Evolutionary conservation across 1,284 basidiomycete genomes (phyloP), one percentile per base, ranked within the genome.

Genomic region (Schizophyllum amplum): DNA sequence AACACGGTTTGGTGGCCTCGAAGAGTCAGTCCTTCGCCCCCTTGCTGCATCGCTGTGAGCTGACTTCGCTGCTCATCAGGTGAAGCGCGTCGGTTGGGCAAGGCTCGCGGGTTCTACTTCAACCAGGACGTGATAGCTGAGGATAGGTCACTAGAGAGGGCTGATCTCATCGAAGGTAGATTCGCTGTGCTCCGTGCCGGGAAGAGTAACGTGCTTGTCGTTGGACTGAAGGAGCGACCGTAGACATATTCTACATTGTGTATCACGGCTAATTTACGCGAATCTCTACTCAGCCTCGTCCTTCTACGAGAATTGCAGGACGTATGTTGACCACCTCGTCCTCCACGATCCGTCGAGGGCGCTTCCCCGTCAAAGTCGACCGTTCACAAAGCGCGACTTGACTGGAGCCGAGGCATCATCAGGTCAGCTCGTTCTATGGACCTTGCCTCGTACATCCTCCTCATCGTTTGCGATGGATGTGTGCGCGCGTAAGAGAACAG

Each of bases 181-280:
- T 66, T 94, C 5, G 81, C 80, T 9, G 79, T 95, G 57, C 62
- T 95, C 22, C 79, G 88, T 52, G 80, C 83, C 26, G 93, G 93
- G 4, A 92, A 87, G 69, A 83, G 87, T 60, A 87, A 86, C 54
- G 77, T 94, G 51, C 67, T 93, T 4, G 81, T 69, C 46, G 54
- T 72, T 9, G 33, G 33, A 17, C 33, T 42, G 33, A 42, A 9
- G 33, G 33, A 42, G 33, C 17, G 13, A 17, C 3, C 11, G 13
- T 42, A 42, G 33, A 4, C 3, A 9, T 42, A 42, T 17, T 42
- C 33, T 13, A n/a, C n/a, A n/a, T n/a, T n/a, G n/a, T n/a, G n/a
- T n/a, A n/a, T n/a, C n/a, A n/a, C n/a, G n/a, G n/a, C n/a, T 9
- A 9, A 13, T 17, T 13, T 33, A 33, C 27, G 5, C 27, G 27